Percentiles rank a stretch among this genome's conserved stretches.
Conservation (phyloP, 2,329 filamentous ascomycete genomes). For the Chrysoporthe deuterocubensis region DNA sequence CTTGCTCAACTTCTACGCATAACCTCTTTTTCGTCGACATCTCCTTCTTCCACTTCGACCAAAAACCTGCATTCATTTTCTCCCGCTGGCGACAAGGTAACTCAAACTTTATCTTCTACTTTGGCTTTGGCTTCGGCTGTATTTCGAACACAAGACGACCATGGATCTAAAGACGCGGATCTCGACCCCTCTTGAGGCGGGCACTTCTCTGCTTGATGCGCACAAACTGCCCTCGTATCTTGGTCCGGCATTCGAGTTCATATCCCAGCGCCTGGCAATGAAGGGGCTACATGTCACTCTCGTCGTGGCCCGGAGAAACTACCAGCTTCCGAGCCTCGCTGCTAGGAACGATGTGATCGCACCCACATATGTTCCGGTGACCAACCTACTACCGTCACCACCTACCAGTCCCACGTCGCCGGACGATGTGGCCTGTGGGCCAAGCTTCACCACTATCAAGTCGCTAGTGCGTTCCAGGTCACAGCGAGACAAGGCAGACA, state of each 20-base stretch:
- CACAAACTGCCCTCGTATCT: constrained; percentile 61
- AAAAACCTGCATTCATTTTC: too few species aligned
- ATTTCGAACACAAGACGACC: background rate
- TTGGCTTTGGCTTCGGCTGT: background rate
- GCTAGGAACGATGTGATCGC: background rate
- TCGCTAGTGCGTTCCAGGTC: constrained; percentile 47
- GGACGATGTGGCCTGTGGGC: constrained; percentile 30
- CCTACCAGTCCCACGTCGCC: constrained; percentile 29
- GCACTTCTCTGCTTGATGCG: constrained; percentile 60
- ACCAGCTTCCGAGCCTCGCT: constrained; percentile 51
- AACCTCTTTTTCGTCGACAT: background rate
- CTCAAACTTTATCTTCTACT: background rate
- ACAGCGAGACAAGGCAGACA: constrained; percentile 35
- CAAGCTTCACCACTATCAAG: constrained; percentile 41
- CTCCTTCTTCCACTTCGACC: background rate
- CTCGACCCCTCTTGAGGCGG: constrained; percentile 67
- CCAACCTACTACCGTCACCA: constrained; percentile 28
- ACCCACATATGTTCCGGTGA: background rate
- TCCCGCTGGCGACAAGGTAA: too few species aligned
- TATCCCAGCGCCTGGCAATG: constrained; percentile 57
- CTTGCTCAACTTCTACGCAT: background rate
- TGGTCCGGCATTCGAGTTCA: constrained; percentile 60
- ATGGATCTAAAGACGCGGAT: constrained; percentile 61
- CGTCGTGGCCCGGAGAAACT: constrained; percentile 59
- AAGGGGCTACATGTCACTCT: constrained; percentile 62